phyloP scores from a whole-genome alignment of 495 filamentous ascomycete species.

The Penicillium parvum region DNA sequence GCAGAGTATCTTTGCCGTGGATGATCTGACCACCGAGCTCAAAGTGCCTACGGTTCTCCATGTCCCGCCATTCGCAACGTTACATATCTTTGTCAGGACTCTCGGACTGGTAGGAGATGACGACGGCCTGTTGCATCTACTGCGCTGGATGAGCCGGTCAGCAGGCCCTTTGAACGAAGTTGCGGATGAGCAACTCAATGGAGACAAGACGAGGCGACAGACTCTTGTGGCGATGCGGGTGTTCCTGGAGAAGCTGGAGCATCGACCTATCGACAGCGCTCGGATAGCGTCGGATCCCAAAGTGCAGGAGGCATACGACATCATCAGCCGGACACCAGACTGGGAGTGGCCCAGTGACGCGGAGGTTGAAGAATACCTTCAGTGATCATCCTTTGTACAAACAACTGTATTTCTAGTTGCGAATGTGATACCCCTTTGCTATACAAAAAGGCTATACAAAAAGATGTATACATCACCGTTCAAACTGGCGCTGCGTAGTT shows the following conservation, averaged over 20 bases:
- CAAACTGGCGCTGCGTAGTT: conserved; percentile 3
- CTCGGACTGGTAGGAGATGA: conserved; percentile 48
- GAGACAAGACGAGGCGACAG: conserved; percentile 40
- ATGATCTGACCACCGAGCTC: conserved; percentile 9
- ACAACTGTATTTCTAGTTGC: conserved; percentile 23
- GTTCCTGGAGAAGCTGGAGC: conserved; percentile 44
- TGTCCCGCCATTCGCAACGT: conserved; percentile 39
- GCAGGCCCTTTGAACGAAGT: conserved; percentile 32
- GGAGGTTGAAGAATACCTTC: conserved; percentile 46
- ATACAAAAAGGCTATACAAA: too few species aligned
- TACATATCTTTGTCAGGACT: conserved; percentile 52
- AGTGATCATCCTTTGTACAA: conserved; percentile 16
- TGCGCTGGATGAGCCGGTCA: conserved; percentile 51
- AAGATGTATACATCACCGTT: too few species aligned
- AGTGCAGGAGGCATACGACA: conserved; percentile 37
- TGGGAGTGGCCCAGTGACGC: conserved; percentile 55
- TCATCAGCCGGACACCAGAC: conserved; percentile 39
- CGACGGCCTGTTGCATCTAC: conserved; percentile 44
- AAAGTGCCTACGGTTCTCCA: conserved; percentile 33
- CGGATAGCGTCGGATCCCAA: conserved; percentile 22
- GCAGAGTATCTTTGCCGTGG: conserved; percentile 14
- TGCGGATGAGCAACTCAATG: conserved; percentile 39
- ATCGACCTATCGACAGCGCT: neutral
- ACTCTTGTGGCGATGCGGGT: conserved; percentile 49
- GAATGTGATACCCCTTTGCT: conserved; percentile 11